A percentile compares a stretch with the other conserved stretches of the same genome.
Evolutionary conservation across 148 eudicot species (phyloP).

Genomic region (Hydrangea macrophylla): DNA sequence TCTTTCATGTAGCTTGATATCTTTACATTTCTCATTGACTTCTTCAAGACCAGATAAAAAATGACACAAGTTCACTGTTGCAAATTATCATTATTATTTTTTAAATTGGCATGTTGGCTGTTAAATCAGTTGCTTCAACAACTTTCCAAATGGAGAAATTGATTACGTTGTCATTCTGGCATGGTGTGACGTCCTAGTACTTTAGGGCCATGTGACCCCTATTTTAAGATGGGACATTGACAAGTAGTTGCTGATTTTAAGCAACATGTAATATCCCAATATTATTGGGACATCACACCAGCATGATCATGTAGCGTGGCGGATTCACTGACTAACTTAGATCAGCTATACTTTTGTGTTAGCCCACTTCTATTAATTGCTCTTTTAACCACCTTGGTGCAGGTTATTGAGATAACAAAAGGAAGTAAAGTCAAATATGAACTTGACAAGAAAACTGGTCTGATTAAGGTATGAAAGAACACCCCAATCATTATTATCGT

Average conservation of each 20-base stretch:
- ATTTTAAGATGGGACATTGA: no score
- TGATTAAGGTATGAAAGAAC: neutral
- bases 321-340: neutral
- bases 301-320: no score
- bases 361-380: neutral
- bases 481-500: neutral
- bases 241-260: no score
- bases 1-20: neutral
- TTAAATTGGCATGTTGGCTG: neutral
- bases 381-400: neutral
- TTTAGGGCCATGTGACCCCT: no score
- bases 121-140: neutral
- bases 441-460: neutral
- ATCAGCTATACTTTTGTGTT: neutral
- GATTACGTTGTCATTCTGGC: no score
- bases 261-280: no score
- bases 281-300: no score
- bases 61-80: neutral
- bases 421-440: neutral
- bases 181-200: no score
- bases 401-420: neutral
- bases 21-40: neutral
- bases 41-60: neutral
- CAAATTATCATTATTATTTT: no score
- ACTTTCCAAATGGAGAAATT: no score